These are phyloP conservation scores for Boletus fagicola DNA, from an alignment of 768 basidiomycete species.

Conservation along the genomic window DNA sequence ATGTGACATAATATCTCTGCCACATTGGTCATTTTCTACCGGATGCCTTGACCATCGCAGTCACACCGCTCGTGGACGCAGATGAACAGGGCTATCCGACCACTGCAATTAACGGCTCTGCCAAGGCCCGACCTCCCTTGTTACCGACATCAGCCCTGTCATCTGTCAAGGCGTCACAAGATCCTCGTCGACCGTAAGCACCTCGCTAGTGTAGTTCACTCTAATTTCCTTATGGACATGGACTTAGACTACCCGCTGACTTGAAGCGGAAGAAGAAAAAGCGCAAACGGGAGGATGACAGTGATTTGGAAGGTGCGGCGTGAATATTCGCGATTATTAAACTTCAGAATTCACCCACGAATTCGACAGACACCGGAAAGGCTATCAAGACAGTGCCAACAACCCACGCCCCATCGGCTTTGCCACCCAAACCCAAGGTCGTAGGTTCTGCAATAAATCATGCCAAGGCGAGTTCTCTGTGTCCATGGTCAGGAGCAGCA, in stretches of 20 bases:
- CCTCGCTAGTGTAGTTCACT: constrained; percentile 18
- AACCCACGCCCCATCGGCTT: constrained; percentile 35
- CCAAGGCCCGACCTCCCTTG: constrained; percentile 50
- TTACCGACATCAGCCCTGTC: constrained; percentile 46
- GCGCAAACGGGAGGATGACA: constrained; percentile 77
- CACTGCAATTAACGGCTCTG: constrained; percentile 32
- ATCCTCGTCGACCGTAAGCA: constrained; percentile 62
- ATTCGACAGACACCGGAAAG: constrained; percentile 46
- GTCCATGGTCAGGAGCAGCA: background rate
- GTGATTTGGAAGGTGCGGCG: constrained; percentile 63
- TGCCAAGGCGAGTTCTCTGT: constrained; percentile 45
- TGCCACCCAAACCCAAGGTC: constrained; percentile 58
- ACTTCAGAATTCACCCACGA: constrained; percentile 7
- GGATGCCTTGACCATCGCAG: constrained; percentile 18
- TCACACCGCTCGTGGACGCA: constrained; percentile 49
- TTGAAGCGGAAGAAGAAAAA: constrained; percentile 82
- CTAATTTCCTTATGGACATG: background rate
- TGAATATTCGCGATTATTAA: constrained; percentile 4
- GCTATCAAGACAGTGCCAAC: constrained; percentile 62
- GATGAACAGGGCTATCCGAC: constrained; percentile 45
- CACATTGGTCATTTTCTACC: constrained; percentile 5
- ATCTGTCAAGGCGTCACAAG: constrained; percentile 54
- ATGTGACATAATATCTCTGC: constrained; percentile 15
- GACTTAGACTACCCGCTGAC: constrained; percentile 43
- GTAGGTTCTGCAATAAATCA: constrained; percentile 42